A percentile compares a stretch with the other conserved stretches of the same genome.
Evolutionary conservation across 1,139 yeast species (phyloP).

Genomic region (Hyphopichia wangnamkhiaoensis): DNA sequence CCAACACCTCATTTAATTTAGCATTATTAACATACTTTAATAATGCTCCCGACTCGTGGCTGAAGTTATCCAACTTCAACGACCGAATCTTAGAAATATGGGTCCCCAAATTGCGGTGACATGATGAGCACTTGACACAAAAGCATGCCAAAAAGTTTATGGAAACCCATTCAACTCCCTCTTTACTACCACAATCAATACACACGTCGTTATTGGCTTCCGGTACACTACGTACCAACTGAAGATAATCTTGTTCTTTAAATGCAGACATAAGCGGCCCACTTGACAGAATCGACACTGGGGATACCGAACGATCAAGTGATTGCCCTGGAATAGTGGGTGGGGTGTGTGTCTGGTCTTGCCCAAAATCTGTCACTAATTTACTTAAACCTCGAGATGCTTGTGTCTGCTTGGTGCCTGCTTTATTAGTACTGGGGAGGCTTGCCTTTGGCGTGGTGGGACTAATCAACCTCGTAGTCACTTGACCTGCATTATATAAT

Average conservation of each 20-base stretch:
- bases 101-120: constrained; percentile 55
- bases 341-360: constrained; percentile 8
- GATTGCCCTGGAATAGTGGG: constrained; percentile 19
- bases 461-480: constrained; percentile 24
- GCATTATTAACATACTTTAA: constrained; percentile 44
- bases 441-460: background rate
- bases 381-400: constrained; percentile 7
- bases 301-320: constrained; percentile 29
- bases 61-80: constrained; percentile 51
- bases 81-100: constrained; percentile 53
- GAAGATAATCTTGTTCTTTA: constrained; percentile 31
- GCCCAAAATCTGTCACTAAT: constrained; percentile 14
- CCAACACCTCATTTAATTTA: constrained; percentile 39
- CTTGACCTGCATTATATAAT: constrained; percentile 51
- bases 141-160: constrained; percentile 70
- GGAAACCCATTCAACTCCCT: constrained; percentile 85
- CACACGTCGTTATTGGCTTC: constrained; percentile 65
- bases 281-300: constrained; percentile 34
- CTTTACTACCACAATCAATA: constrained; percentile 73
- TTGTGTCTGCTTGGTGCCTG: background rate
- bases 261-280: constrained; percentile 12
- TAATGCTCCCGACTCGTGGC: constrained; percentile 39
- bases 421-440: background rate
- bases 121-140: constrained; percentile 79
- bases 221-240: constrained; percentile 43